These are phyloP conservation scores for Pinus albicaulis DNA, from an alignment of 75 land plant species.

Conservation along the genomic window DNA sequence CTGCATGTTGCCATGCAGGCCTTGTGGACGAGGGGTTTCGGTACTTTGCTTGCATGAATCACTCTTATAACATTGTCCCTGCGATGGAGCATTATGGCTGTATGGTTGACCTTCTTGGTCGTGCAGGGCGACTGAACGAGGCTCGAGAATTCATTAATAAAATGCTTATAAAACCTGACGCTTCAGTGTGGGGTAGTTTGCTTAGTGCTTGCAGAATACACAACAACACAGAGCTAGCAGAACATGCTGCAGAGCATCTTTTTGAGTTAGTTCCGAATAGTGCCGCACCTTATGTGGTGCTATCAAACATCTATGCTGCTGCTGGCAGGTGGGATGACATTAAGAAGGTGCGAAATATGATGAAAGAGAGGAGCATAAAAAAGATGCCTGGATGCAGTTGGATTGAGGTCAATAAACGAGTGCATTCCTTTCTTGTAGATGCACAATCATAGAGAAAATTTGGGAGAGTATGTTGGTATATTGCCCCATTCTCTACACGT, in stretches of 20 bases:
- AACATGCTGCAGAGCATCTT: slow-evolving; percentile 14
- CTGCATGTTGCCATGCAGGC: background rate
- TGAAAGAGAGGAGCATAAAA: background rate
- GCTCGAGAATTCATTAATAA: slow-evolving; percentile 17
- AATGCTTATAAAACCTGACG: slow-evolving; percentile 22
- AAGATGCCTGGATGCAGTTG: background rate
- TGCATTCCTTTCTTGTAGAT: too few relatives aligned
- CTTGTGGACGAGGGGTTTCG: background rate
- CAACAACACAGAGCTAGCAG: slow-evolving; percentile 35
- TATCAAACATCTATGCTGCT: slow-evolving; percentile 31
- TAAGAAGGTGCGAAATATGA: background rate
- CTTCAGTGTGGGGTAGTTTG: slow-evolving; percentile 27
- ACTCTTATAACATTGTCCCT: background rate
- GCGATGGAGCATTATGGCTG: background rate
- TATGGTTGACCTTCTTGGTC: slow-evolving; percentile 16
- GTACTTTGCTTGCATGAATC: slow-evolving; percentile 6
- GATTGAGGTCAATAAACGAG: background rate
- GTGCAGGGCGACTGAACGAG: slow-evolving; percentile 2
- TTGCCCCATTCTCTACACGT: too few relatives aligned
- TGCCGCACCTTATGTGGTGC: slow-evolving; percentile 21
- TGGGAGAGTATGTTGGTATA: too few relatives aligned
- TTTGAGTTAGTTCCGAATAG: slow-evolving; percentile 15
- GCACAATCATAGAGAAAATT: too few relatives aligned
- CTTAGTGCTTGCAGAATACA: slow-evolving; percentile 33
- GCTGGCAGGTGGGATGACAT: slow-evolving; percentile 16